Evolutionary conservation across 1,284 basidiomycete genomes (phyloP).

Genomic region (Cryptococcus amylolentus): DNA sequence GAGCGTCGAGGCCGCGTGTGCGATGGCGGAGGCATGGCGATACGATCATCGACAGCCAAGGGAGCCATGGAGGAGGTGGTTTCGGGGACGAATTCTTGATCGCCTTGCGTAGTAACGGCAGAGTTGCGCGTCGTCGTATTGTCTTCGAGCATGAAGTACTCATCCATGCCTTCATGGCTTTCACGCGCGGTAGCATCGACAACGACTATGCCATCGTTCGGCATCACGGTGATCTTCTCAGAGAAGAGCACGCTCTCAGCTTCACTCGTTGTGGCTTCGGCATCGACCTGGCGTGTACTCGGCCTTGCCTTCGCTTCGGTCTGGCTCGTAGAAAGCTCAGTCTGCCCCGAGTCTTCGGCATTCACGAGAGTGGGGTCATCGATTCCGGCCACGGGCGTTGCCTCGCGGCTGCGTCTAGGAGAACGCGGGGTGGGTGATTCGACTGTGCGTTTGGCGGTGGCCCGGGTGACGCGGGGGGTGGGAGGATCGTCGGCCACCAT

Average conservation of each 20-base stretch:
- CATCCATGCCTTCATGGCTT: not conserved
- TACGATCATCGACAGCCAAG: not conserved
- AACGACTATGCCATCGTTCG: conserved; percentile 9
- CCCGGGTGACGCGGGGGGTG: not conserved
- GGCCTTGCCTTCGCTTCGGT: conserved; percentile 8
- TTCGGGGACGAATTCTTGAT: conserved; percentile 13
- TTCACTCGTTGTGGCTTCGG: conserved; percentile 26
- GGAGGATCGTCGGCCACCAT: not conserved
- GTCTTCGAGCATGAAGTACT: not conserved
- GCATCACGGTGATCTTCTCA: conserved; percentile 17
- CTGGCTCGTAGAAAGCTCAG: not conserved
- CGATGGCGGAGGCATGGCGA: conserved; percentile 14
- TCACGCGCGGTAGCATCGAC: conserved; percentile 30
- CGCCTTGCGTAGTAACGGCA: conserved; percentile 14
- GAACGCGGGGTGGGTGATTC: not conserved
- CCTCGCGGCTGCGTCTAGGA: conserved; percentile 20
- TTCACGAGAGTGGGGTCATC: not conserved
- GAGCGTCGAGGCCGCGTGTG: conserved; percentile 5
- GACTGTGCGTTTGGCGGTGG: not conserved
- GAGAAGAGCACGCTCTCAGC: conserved; percentile 37
- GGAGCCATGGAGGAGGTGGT: not conserved
- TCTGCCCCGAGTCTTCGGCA: conserved; percentile 4
- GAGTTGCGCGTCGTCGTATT: conserved; percentile 12
- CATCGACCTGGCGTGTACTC: conserved; percentile 1
- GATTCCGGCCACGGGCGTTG: conserved; percentile 15